Conservation (phyloP, 202 grass and related monocot genomes). For the Musa balbisiana region DNA sequence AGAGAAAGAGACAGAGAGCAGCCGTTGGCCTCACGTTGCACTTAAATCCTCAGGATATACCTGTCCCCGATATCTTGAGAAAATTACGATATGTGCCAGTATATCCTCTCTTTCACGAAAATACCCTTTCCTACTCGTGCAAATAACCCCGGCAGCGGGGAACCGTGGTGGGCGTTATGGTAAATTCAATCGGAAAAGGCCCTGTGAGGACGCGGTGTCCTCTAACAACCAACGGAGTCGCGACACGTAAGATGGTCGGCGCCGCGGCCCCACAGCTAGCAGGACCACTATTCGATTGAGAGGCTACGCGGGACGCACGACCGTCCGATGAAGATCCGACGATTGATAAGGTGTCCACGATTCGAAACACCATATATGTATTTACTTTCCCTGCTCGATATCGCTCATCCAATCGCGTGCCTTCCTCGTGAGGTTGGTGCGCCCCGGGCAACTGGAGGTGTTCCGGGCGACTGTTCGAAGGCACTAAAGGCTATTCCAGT, state of each 20-base stretch:
- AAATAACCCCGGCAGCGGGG: too few species aligned
- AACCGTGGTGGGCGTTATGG: not conserved
- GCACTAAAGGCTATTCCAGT: too few species aligned
- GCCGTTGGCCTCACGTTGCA: not conserved
- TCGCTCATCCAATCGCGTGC: not conserved
- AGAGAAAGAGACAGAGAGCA: not conserved
- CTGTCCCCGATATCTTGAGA: not conserved
- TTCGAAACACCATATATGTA: not conserved
- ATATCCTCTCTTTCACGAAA: not conserved
- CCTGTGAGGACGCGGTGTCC: not conserved
- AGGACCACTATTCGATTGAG: not conserved
- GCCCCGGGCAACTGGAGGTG: too few species aligned
- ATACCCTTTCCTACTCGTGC: not conserved
- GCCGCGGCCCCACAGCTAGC: not conserved
- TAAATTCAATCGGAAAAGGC: not conserved
- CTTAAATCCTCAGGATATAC: not conserved
- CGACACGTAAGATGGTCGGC: not conserved
- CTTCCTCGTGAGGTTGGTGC: not conserved
- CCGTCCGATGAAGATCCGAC: not conserved
- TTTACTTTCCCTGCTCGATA: not conserved
- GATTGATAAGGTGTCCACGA: not conserved
- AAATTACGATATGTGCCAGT: not conserved
- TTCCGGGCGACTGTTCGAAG: too few species aligned
- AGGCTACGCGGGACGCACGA: too few species aligned
- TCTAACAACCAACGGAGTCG: not conserved